Evolutionary conservation across 2,329 filamentous ascomycete genomes (phyloP).

Genomic region (Monosporascus cannonballus): DNA sequence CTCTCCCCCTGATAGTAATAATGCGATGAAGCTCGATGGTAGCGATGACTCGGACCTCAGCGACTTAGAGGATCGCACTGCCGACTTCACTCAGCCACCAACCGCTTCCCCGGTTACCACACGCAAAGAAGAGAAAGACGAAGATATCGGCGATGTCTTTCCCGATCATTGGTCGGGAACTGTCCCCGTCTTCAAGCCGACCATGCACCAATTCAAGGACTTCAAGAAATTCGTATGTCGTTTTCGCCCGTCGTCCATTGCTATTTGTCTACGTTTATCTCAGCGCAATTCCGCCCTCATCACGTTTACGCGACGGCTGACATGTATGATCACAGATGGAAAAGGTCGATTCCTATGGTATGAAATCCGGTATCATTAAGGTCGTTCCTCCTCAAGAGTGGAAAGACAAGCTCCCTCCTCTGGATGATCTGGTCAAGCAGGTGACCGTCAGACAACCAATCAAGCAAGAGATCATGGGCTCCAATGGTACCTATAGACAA

Average conservation of each 20-base stretch:
- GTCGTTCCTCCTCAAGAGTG: conserved; percentile 91
- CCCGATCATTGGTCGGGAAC: conserved; percentile 88
- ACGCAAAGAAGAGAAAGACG: conserved; percentile 41
- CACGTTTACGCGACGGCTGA: not conserved
- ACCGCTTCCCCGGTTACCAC: conserved; percentile 3
- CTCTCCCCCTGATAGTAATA: conserved; percentile 60
- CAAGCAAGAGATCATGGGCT: conserved; percentile 96
- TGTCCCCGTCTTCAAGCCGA: conserved; percentile 91
- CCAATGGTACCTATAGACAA: conserved; percentile 91
- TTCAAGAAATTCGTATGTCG: conserved; percentile 79
- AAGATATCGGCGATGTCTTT: conserved; percentile 70
- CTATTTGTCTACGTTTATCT: not conserved
- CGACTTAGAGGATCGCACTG: conserved; percentile 51
- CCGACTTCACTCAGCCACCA: conserved; percentile 19
- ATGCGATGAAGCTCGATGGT: conserved; percentile 50
- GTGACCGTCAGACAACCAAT: conserved; percentile 95
- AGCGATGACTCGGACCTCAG: conserved; percentile 60
- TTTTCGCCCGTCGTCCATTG: not conserved
- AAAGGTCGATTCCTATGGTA: conserved; percentile 88
- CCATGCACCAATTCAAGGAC: conserved; percentile 89
- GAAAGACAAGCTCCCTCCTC: conserved; percentile 70
- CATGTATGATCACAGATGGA: conserved; percentile 47
- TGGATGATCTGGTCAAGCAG: conserved; percentile 83
- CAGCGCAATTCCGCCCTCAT: not conserved
- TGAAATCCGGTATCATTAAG: conserved; percentile 96